Conservation (phyloP, 1,284 basidiomycete species). For the Austroboletus novae-zelandiae region DNA sequence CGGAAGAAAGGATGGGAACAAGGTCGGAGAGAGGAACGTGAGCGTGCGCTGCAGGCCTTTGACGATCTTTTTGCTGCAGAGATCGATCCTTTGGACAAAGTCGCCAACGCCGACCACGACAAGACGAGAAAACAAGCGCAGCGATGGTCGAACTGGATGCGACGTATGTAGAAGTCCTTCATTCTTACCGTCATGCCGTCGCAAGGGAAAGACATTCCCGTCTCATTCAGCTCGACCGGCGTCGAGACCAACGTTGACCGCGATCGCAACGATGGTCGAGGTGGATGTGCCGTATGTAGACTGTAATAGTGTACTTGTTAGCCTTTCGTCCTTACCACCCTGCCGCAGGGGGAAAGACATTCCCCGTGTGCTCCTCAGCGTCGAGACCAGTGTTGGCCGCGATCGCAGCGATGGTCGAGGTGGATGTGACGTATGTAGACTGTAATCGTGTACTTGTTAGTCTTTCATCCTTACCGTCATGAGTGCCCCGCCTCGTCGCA, state of each 20-base stretch:
- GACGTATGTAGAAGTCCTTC: conserved; percentile 5
- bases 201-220: conserved; percentile 63
- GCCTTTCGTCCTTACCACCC: not conserved
- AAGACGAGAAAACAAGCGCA: conserved; percentile 22
- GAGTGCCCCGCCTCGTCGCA: conserved; percentile 42
- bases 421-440: conserved; percentile 25
- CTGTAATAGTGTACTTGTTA: too few species aligned
- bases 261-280: too few species aligned
- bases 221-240: conserved; percentile 70
- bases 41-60: conserved; percentile 51
- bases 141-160: conserved; percentile 33
- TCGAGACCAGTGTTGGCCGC: too few species aligned
- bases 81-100: conserved; percentile 31
- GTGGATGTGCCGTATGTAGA: too few species aligned
- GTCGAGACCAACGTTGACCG: too few species aligned
- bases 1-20: conserved; percentile 40
- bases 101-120: conserved; percentile 13
- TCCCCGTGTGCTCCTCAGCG: too few species aligned
- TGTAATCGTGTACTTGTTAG: conserved; percentile 7
- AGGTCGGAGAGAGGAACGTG: conserved; percentile 44
- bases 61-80: conserved; percentile 51
- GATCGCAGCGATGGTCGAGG: conserved; percentile 28
- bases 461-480: conserved; percentile 3
- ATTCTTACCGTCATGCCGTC: conserved; percentile 33
- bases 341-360: not conserved